A percentile compares a stretch with the other conserved stretches of the same genome.
Conservation (phyloP, 1,139 yeast species). For the Pichia sp. region DNA sequence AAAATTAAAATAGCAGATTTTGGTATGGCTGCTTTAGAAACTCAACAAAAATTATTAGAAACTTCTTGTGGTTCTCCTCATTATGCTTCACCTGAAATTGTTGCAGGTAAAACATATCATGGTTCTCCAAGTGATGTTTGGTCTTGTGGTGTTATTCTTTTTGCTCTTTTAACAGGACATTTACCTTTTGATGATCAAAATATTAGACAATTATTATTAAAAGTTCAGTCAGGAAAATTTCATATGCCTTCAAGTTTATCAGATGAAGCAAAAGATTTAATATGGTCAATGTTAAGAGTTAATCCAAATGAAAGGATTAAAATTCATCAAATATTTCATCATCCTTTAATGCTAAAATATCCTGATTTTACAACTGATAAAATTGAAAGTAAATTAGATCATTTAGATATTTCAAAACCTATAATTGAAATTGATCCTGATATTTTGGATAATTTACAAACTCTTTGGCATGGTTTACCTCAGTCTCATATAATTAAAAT, state of each 20-base stretch:
- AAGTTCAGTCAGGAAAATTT: slow-evolving; percentile 70
- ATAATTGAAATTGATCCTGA: slow-evolving; percentile 46
- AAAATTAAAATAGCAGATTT: slow-evolving; percentile 78
- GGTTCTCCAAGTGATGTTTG: slow-evolving; percentile 83
- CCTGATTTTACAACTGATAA: slow-evolving; percentile 24
- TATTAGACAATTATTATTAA: slow-evolving; percentile 59
- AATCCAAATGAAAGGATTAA: slow-evolving; percentile 73
- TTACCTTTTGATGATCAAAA: slow-evolving; percentile 79
- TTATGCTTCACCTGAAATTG: slow-evolving; percentile 84
- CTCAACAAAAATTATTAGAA: slow-evolving; percentile 62
- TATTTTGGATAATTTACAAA: slow-evolving; percentile 61
- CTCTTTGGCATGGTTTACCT: slow-evolving; percentile 69
- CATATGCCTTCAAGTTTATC: slow-evolving; percentile 68
- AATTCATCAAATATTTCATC: slow-evolving; percentile 68
- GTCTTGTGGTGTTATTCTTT: slow-evolving; percentile 80
- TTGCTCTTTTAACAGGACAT: slow-evolving; percentile 73
- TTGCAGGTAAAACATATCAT: slow-evolving; percentile 68
- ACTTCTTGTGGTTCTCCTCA: slow-evolving; percentile 86
- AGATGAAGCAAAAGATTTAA: slow-evolving; percentile 63
- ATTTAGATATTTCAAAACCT: slow-evolving; percentile 24
- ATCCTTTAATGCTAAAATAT: slow-evolving; percentile 67
- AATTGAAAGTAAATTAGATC: slow-evolving; percentile 33
- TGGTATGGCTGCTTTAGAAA: slow-evolving; percentile 83
- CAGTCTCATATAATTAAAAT: slow-evolving; percentile 49
- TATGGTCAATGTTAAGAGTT: slow-evolving; percentile 66